Evolutionary conservation across 306 rosid genomes (phyloP).

Genomic region (Chamaecrista fasciculata): DNA sequence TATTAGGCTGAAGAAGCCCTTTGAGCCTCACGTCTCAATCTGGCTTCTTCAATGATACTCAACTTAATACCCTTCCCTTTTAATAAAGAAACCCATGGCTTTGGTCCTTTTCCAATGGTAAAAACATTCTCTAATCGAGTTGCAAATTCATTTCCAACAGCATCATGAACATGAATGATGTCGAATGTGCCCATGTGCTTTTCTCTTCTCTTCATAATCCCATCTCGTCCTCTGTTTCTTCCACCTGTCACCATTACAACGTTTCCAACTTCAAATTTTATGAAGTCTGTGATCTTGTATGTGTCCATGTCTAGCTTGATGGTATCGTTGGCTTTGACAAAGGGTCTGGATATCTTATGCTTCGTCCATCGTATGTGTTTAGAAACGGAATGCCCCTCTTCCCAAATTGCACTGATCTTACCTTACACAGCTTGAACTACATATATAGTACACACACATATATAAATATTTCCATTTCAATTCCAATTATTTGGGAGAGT

Average conservation of each 20-base stretch:
- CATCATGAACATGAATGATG: conserved; percentile 52
- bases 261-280: conserved; percentile 59
- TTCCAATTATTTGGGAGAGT: too few relatives aligned
- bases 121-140: conserved; percentile 53
- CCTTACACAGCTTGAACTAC: conserved; percentile 58
- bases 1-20: conserved; percentile 12
- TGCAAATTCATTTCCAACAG: conserved; percentile 52
- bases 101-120: conserved; percentile 48
- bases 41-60: conserved; percentile 56
- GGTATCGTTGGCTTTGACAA: conserved; percentile 60
- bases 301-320: conserved; percentile 51
- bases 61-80: conserved; percentile 61
- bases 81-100: conserved; percentile 47
- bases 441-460: not conserved
- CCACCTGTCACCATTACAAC: conserved; percentile 64
- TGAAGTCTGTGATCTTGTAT: conserved; percentile 48
- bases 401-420: conserved; percentile 61
- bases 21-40: conserved; percentile 46
- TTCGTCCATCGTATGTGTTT: conserved; percentile 61
- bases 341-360: conserved; percentile 69
- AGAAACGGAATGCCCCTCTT: conserved; percentile 54
- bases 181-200: conserved; percentile 58
- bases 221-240: conserved; percentile 34
- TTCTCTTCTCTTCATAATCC: conserved; percentile 53
- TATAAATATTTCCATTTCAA: too few relatives aligned